Base-by-base conservation (phyloP, 345 rosid genomes). In the Melaleuca alternifolia region DNA sequence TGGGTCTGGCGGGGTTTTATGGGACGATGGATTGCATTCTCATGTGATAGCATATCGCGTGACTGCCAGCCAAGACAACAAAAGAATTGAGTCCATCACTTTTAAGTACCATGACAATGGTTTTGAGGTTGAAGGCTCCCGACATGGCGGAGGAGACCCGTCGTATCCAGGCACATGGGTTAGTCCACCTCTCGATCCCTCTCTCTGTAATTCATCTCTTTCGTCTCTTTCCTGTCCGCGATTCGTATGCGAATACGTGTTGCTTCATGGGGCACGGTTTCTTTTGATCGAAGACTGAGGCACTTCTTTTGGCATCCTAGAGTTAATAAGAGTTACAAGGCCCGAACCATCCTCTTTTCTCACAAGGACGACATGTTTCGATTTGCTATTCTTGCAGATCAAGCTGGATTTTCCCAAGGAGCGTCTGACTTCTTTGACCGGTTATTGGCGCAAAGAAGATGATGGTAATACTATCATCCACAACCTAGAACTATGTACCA, bases 21-120 rank as follows among this genome's bases (percentile, higher is more conserved):
- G 62, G 62, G 62, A 57, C 26, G 62, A 57, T 57, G 30, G 14
- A 11, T 6, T 10, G 30, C 14, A 24, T 57, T 1, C 30, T 57
- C 11, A 57, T 26, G 62, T 57, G 0, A 57, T 14, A 28, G 62
- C 14, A 57, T 57, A 24, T 57, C 62, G 62, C 11, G 62, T 57
- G 12, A 24, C 0, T 6, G 0, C 12, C 30, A 0, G 30, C 57
- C 0, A 0, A 24, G 4, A 23, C 57, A 54, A 7, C 26, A 2
- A 7, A 7, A 10, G 12, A 50, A 54, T 54, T 21, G 26, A 21
- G 57, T 57, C 62, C 62, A 57, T 57, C 62, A 57, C 30, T 26
- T 57, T 57, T 10, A 57, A 24, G 62, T 57, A 57, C 62, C 28
- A 57, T 24, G 30, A 24, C 62, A 1, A 57, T 10, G 7, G 62